phyloP scores from a whole-genome alignment of 2,329 filamentous ascomycete species.

The Beauveria sp. region DNA sequence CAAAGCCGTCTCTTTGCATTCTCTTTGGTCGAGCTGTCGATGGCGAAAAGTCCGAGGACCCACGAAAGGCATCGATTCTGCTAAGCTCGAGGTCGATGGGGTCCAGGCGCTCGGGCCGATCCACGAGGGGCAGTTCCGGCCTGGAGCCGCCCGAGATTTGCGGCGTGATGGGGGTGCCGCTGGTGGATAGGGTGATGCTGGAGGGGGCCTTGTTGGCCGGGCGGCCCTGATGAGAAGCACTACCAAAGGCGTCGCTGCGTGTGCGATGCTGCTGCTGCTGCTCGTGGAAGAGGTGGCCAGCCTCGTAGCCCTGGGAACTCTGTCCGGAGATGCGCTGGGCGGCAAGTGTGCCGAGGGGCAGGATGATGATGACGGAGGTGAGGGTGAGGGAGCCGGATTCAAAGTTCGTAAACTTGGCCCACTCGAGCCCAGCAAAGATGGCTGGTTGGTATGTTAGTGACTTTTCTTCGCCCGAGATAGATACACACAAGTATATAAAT shows the following conservation, averaged over 20 bases:
- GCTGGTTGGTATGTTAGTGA: constrained; percentile 25
- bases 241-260: neutral
- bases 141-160: neutral
- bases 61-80: constrained; percentile 6
- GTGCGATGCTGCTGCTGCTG: neutral
- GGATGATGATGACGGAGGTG: constrained; percentile 42
- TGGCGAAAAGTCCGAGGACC: neutral
- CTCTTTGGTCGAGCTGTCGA: neutral
- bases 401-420: constrained; percentile 33
- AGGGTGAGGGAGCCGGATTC: constrained; percentile 42
- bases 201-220: neutral
- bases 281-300: constrained; percentile 1
- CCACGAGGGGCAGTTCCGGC: neutral
- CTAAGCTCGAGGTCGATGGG: constrained; percentile 12
- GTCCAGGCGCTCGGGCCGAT: constrained; percentile 1
- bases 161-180: neutral
- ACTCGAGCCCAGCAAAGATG: constrained; percentile 43
- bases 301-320: constrained; percentile 5
- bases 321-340: constrained; percentile 35
- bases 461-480: too few relatives aligned
- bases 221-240: neutral
- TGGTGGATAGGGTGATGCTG: neutral
- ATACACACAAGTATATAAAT: too few relatives aligned
- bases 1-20: neutral
- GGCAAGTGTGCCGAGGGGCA: constrained; percentile 44